These are phyloP conservation scores for Talaromyces borbonicus DNA, from an alignment of 495 filamentous ascomycete species.

Conservation along the genomic window DNA sequence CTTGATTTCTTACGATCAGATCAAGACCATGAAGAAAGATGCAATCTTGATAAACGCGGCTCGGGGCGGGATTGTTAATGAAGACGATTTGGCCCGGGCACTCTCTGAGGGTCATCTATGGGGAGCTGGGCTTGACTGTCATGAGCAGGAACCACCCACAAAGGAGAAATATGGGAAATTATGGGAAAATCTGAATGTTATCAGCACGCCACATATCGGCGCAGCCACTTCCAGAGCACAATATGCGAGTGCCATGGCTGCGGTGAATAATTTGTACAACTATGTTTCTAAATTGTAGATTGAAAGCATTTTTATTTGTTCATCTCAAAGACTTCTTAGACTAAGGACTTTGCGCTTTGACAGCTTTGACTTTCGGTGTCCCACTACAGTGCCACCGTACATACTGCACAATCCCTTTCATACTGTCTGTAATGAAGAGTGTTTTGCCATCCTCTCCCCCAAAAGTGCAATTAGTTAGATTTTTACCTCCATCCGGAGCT, in stretches of 20 bases:
- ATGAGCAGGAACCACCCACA: constrained; percentile 21
- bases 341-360: not conserved
- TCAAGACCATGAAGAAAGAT: constrained; percentile 37
- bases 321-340: too few species aligned
- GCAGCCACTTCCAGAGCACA: constrained; percentile 17
- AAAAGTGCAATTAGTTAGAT: constrained; percentile 21
- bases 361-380: constrained; percentile 1
- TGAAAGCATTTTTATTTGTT: constrained; percentile 8
- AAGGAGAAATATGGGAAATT: constrained; percentile 16
- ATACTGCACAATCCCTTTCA: constrained; percentile 14
- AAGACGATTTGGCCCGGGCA: constrained; percentile 37
- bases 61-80: constrained; percentile 49
- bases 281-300: constrained; percentile 8
- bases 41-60: constrained; percentile 48
- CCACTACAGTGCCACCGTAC: constrained; percentile 13
- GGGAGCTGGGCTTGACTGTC: constrained; percentile 33
- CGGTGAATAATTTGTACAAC: constrained; percentile 18
- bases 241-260: constrained; percentile 17
- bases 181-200: constrained; percentile 22
- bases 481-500: constrained; percentile 11
- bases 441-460: constrained; percentile 14
- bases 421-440: constrained; percentile 20
- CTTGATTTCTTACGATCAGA: constrained; percentile 36
- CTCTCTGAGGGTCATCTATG: constrained; percentile 37
- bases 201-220: constrained; percentile 24